Conservation (phyloP, 2,329 filamentous ascomycete species). For the Trichoderma oligosporum region DNA sequence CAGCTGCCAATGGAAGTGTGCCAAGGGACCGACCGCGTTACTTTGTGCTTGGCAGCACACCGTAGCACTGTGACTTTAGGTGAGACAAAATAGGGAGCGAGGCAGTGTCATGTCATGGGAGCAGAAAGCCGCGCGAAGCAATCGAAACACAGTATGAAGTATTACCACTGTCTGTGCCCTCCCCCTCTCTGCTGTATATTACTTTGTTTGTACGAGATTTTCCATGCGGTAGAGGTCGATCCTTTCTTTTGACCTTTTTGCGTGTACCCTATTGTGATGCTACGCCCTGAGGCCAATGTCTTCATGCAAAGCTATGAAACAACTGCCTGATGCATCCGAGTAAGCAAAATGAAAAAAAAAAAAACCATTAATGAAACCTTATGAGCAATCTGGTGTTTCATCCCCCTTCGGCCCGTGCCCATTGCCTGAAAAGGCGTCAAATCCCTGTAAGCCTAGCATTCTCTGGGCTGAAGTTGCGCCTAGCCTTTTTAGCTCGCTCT, state of each 20-base stretch:
- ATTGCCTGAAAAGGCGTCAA: conserved; percentile 12
- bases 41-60: conserved; percentile 3
- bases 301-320: not conserved
- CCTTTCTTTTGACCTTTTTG: too few species aligned
- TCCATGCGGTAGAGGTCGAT: too few species aligned
- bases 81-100: conserved; percentile 11
- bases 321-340: not conserved
- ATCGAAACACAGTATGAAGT: not conserved
- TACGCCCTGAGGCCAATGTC: not conserved
- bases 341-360: not conserved
- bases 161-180: not conserved
- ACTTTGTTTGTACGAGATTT: too few species aligned
- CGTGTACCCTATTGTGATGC: not conserved
- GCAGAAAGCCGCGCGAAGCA: not conserved
- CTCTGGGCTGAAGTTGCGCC: conserved; percentile 9
- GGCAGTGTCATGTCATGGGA: not conserved
- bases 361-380: conserved; percentile 1
- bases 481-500: not conserved
- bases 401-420: not conserved
- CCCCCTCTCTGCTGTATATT: too few species aligned
- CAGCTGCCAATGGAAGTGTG: conserved; percentile 11
- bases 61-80: conserved; percentile 6
- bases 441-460: conserved; percentile 13
- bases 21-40: conserved; percentile 2
- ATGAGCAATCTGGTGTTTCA: conserved; percentile 9